Evolutionary conservation across 2,329 filamentous ascomycete species (phyloP), one percentile per base, ranked within the genome.

Genomic region (Scedosporium aurantiacum): DNA sequence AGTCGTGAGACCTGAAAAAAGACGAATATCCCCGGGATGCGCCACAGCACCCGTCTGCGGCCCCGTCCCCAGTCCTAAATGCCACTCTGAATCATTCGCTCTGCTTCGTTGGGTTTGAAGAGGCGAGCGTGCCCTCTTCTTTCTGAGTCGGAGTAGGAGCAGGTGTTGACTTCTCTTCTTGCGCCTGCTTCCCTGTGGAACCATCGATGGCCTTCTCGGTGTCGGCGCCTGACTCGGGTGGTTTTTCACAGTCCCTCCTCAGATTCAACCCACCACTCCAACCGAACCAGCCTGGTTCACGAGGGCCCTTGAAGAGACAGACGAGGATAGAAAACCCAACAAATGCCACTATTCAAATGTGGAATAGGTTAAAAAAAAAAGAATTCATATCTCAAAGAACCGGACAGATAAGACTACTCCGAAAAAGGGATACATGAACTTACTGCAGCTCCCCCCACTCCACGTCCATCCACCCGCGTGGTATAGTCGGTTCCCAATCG

Each of bases 401-500:
- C n/a, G 10, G n/a, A 14, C 5, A 16, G 16, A 25, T 3, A 21
- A 7, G n/a, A 8, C 23, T 45, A 5, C 23, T 3, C 5, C 8
- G 16, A 60, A 43, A 52, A 60, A 21, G 10, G 14, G 28, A 37
- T 2, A 37, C 14, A 8, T 16, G 25, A 25, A 64, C 62, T n/a
- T 65, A 71, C 70, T 71, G 61, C 69, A 68, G 25, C 64, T 74
- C 6, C 71, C 73, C 0, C 78, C 76, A 61, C 78, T 82, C 63
- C 73, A 76, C 6, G 68, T 72, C 80, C 80, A 82, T 0, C 80
- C 80, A 1, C 80, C 79, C 32, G 73, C 67, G 0, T 79, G 79
- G 62, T 81, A 82, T 1, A 82, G 68, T 18, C 75, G 71, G 64
- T 82, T 82, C 0, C 82, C 82, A 4, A 82, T 82, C 1, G 82